These are phyloP conservation scores for Laetiporus sulphureus DNA, from an alignment of 1,284 basidiomycete species.

Conservation along the genomic window DNA sequence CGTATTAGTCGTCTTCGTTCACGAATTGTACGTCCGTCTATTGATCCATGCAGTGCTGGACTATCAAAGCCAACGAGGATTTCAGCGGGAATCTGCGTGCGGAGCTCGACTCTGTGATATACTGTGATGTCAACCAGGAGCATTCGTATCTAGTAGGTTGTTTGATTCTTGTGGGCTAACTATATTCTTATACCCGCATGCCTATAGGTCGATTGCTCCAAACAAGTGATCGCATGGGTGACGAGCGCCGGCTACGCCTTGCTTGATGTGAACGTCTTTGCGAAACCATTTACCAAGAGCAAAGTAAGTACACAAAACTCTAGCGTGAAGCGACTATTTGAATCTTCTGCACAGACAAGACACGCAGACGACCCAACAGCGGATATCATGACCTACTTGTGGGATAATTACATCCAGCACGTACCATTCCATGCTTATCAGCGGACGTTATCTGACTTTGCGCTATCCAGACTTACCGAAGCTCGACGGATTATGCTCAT, in stretches of 20 bases:
- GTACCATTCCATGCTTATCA: slow-evolving; percentile 1
- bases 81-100: slow-evolving; percentile 79
- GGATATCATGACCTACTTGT: slow-evolving; percentile 75
- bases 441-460: neutral
- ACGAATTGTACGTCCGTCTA: slow-evolving; percentile 80
- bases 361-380: slow-evolving; percentile 40
- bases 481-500: slow-evolving; percentile 75
- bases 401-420: slow-evolving; percentile 93
- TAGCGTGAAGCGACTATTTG: too few species aligned
- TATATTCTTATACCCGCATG: neutral
- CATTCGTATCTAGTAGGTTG: slow-evolving; percentile 70
- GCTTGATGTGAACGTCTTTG: slow-evolving; percentile 84
- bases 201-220: slow-evolving; percentile 78
- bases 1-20: slow-evolving; percentile 76
- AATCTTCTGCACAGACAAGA: slow-evolving; percentile 23
- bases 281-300: slow-evolving; percentile 46
- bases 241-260: slow-evolving; percentile 59
- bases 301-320: too few species aligned
- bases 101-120: slow-evolving; percentile 67
- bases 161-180: neutral
- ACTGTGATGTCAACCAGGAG: slow-evolving; percentile 70
- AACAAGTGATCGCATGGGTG: slow-evolving; percentile 76
- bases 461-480: slow-evolving; percentile 51
- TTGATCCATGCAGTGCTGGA: neutral
- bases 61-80: neutral